A percentile compares a stretch with the other conserved stretches of the same genome.
phyloP scores from a whole-genome alignment of 2,329 filamentous ascomycete genomes.

The Monilinia laxa region DNA sequence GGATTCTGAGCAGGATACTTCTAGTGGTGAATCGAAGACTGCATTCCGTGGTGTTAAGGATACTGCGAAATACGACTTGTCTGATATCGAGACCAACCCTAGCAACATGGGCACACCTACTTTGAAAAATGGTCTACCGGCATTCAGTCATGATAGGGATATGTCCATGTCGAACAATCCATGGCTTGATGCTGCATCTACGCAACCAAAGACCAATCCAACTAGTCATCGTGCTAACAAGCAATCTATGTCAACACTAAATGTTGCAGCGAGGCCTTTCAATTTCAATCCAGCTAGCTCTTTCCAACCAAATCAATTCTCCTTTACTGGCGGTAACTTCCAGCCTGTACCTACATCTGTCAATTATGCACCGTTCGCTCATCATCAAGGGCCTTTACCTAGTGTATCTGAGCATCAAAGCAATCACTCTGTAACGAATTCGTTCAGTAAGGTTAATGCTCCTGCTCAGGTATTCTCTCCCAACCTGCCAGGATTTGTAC shows the following conservation, averaged over 20 bases:
- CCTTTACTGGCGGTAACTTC: conserved; percentile 49
- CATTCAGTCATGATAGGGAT: conserved; percentile 53
- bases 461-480: conserved; percentile 51
- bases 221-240: conserved; percentile 63
- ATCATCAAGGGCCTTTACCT: conserved; percentile 41
- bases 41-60: conserved; percentile 23
- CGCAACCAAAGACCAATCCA: conserved; percentile 43
- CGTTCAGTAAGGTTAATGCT: conserved; percentile 61
- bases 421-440: conserved; percentile 35
- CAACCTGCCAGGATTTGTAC: conserved; percentile 57
- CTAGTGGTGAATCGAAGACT: conserved; percentile 33
- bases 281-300: conserved; percentile 60
- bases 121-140: conserved; percentile 49
- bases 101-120: conserved; percentile 68
- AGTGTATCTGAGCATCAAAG: conserved; percentile 37
- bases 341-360: conserved; percentile 44
- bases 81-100: conserved; percentile 71
- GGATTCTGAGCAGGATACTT: conserved; percentile 51
- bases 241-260: conserved; percentile 74
- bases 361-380: conserved; percentile 30
- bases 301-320: conserved; percentile 53
- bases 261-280: conserved; percentile 87
- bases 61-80: conserved; percentile 48
- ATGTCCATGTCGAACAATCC: conserved; percentile 61
- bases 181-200: conserved; percentile 56